Evolutionary conservation across 2,329 filamentous ascomycete species (phyloP), one percentile per base, ranked within the genome.

Genomic region (Cladosporium halotolerans): DNA sequence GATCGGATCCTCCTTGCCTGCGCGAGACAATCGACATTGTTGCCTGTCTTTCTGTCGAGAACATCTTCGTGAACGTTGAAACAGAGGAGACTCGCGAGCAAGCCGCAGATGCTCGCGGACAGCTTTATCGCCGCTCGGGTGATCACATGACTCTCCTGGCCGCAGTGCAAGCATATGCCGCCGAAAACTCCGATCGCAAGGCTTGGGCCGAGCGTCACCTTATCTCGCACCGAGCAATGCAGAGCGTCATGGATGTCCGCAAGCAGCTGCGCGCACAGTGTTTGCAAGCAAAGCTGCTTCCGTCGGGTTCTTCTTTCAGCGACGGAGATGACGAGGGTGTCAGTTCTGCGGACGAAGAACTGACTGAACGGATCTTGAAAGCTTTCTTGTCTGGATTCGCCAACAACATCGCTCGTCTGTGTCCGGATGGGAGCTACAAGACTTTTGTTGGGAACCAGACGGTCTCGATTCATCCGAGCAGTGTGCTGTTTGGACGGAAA

Each of bases 11-110:
- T 45, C 82, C 88, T 60, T 95, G 90, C 61, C 72, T 96, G 1
- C 70, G 85, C 0, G 89, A 96, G 60, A 84, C 83, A 3, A 92
- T 99, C 58, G 93, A 97, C 63, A 85, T 96, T 52, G 87, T 85
- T 46, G 79, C 82, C 1, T 80, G 78, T 42, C 72, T 85, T n/a
- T 82, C 79, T 56, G 81, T 83, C 1, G 82, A 85, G 62, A 82
- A 79, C 60, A 77, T 85, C 31, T 85, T 84, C 64, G 66, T 83
- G 4, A 79, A 81, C 55, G 72, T 79, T 3, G 75, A 76, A 2
- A 80, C 78, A 0, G 81, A 84, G 60, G 80, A 83, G 59, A 79
- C 76, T 56, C 79, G 80, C 58, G 79, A 83, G 62, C 73, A 78
- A 57, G 81, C 80, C 1, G 75, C 79, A 51, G 70, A 71, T 45